These are phyloP conservation scores for Microthlaspi erraticum DNA, from an alignment of 345 rosid genomes.

Conservation along the genomic window DNA sequence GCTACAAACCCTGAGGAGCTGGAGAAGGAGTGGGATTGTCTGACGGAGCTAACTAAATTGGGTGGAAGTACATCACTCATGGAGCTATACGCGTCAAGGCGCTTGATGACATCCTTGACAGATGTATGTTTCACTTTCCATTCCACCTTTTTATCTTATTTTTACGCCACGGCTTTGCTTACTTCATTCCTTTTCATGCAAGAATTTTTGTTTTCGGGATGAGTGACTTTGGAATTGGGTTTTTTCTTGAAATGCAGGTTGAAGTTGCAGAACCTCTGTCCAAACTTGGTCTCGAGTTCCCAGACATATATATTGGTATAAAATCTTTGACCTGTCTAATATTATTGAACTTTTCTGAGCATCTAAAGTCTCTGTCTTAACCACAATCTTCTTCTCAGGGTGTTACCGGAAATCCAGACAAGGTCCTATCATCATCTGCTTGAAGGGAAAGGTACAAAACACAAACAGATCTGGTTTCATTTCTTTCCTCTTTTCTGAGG, in stretches of 20 bases:
- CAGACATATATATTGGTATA: conserved; percentile 83
- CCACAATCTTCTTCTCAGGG: conserved; percentile 51
- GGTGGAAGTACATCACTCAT: conserved; percentile 52
- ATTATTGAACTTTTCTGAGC: conserved; percentile 11
- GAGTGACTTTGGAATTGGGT: conserved; percentile 1
- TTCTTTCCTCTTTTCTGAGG: not conserved
- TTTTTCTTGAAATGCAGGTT: conserved; percentile 60
- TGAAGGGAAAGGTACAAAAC: conserved; percentile 81
- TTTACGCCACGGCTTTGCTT: conserved; percentile 2
- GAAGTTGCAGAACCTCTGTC: conserved; percentile 81
- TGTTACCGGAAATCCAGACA: conserved; percentile 77
- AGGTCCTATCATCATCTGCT: conserved; percentile 63
- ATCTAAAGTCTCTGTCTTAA: conserved; percentile 25
- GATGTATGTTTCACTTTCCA: conserved; percentile 56
- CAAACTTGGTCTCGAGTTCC: conserved; percentile 82
- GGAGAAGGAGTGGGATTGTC: conserved; percentile 82
- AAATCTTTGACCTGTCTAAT: conserved; percentile 10
- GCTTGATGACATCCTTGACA: conserved; percentile 57
- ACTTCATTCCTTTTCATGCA: not conserved
- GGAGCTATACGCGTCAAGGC: conserved; percentile 63
- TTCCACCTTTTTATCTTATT: not conserved
- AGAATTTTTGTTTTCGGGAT: not conserved
- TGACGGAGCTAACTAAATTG: conserved; percentile 62
- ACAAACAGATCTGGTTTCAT: not conserved
- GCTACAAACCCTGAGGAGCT: conserved; percentile 80